These are phyloP conservation scores for Orbilia brochopaga DNA, from an alignment of 2,329 filamentous ascomycete species.

Conservation along the genomic window DNA sequence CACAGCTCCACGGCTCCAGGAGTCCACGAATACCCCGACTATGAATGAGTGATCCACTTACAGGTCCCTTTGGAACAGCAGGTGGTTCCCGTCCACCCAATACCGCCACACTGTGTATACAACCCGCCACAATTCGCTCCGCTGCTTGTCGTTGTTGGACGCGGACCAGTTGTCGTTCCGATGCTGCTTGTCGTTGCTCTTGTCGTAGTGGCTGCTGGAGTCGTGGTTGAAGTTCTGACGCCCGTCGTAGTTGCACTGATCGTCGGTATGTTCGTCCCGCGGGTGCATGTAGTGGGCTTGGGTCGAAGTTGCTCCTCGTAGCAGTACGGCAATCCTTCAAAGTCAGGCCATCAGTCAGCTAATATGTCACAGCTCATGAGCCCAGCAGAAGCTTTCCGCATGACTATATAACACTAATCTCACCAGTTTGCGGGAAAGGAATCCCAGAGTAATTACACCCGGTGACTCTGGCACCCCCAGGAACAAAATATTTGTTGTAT, in stretches of 20 bases:
- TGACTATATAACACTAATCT: no score
- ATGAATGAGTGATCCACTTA: conserved; percentile 31
- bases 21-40: no score
- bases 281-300: conserved; percentile 35
- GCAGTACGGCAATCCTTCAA: conserved; percentile 36
- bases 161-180: conserved; percentile 58
- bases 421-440: conserved; percentile 41
- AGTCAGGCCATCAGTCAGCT: background rate
- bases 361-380: background rate
- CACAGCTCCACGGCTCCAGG: no score
- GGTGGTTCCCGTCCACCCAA: conserved; percentile 56
- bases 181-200: conserved; percentile 58
- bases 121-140: conserved; percentile 53
- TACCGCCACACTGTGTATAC: conserved; percentile 57
- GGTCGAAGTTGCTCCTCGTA: conserved; percentile 38
- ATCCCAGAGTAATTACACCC: conserved; percentile 42
- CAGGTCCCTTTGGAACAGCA: conserved; percentile 57
- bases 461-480: conserved; percentile 36
- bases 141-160: conserved; percentile 58
- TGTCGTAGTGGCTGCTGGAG: conserved; percentile 57
- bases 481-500: conserved; percentile 36
- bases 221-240: conserved; percentile 57
- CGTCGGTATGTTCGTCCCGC: conserved; percentile 36
- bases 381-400: no score
- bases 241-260: conserved; percentile 32